Base-by-base conservation (phyloP, 2,329 filamentous ascomycete species). In the Penicillium sp. region DNA sequence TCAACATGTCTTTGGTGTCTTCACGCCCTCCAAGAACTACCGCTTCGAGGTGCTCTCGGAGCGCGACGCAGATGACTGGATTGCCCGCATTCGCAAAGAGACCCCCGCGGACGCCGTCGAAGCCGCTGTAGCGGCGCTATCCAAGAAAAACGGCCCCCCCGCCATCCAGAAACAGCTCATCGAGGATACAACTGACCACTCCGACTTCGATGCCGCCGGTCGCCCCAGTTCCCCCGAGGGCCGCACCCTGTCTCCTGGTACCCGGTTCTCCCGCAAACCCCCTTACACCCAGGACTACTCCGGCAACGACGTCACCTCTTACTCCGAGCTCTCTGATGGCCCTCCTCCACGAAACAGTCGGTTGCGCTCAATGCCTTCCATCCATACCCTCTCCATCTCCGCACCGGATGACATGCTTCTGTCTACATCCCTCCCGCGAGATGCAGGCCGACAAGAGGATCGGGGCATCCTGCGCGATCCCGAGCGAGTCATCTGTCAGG, bases 401-500 rank as follows among this genome's bases (percentile, higher is more conserved):
- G 64, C 64, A 44, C 62, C 73, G 52, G 55, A 66, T 58, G 60
- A 71, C 51, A 60, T 67, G 65, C 70, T 74, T 39, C 67, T 73
- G 23, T 67, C 73, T 2, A 60, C 53, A 44, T 51, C 54, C 39
- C 53, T 70, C 9, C 67, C 69, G 13, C 81, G 84, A 46, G 90
- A 88, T 53, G 70, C 80, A 9, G 89, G 85, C 71, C 88, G 91
- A 67, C 74, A 83, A 51, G 89, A 87, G 66, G 85, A 78, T 29
- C 56, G 76, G 27, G 77, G 75, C 42, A 81, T 52, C 73, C 65
- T 80, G 42, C 82, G 88, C 54, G 91, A 95, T 62, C 87, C 89
- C 1, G 93, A 96, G 72, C 88, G 93, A 26, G 89, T 98, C n/a
- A 85, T 98, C 45, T 96, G 91, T 84, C 92, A 98, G 71, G 93